Evolutionary conservation across 352 stramenopile species (phyloP).

Genomic region (Phytophthora nicotianae): DNA sequence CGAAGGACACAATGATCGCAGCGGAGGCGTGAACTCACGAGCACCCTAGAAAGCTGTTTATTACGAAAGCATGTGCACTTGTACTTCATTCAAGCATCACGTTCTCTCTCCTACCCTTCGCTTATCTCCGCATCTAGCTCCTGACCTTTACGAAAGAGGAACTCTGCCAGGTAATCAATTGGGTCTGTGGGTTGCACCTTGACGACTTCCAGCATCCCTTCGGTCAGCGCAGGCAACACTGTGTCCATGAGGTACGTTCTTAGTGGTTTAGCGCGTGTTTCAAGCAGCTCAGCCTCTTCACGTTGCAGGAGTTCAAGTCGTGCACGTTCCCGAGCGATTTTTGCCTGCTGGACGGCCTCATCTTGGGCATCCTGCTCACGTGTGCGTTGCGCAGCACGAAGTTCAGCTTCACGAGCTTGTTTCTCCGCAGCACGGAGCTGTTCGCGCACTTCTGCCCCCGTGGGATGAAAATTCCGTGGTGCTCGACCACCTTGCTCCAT

Average conservation of each 20-base stretch:
- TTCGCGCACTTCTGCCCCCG: slow-evolving; percentile 59
- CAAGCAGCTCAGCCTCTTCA: slow-evolving; percentile 83
- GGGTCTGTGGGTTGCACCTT: slow-evolving; percentile 86
- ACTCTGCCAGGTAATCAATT: slow-evolving; percentile 89
- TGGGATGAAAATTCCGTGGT: slow-evolving; percentile 87
- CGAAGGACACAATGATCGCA: slow-evolving; percentile 22
- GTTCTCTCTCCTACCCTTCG: slow-evolving; percentile 28
- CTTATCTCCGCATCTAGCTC: slow-evolving; percentile 52
- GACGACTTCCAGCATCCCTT: slow-evolving; percentile 89
- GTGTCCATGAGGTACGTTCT: slow-evolving; percentile 86
- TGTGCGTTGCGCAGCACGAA: slow-evolving; percentile 35
- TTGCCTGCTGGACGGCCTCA: slow-evolving; percentile 44
- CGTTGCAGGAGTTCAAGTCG: slow-evolving; percentile 76
- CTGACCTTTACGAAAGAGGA: slow-evolving; percentile 81
- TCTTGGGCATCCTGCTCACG: slow-evolving; percentile 63
- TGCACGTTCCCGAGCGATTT: slow-evolving; percentile 57
- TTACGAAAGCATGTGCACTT: slow-evolving; percentile 7
- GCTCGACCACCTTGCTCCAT: slow-evolving; percentile 72
- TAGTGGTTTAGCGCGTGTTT: slow-evolving; percentile 79
- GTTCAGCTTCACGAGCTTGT: slow-evolving; percentile 55
- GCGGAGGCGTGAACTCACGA: slow-evolving; percentile 20
- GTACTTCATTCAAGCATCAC: slow-evolving; percentile 6
- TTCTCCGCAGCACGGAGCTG: slow-evolving; percentile 49
- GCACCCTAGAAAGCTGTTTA: slow-evolving; percentile 1
- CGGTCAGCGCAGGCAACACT: slow-evolving; percentile 81